Evolutionary conservation across 176 grass and related monocot genomes (phyloP), one percentile per base, ranked within the genome.

Genomic region (Thalia dealbata): DNA sequence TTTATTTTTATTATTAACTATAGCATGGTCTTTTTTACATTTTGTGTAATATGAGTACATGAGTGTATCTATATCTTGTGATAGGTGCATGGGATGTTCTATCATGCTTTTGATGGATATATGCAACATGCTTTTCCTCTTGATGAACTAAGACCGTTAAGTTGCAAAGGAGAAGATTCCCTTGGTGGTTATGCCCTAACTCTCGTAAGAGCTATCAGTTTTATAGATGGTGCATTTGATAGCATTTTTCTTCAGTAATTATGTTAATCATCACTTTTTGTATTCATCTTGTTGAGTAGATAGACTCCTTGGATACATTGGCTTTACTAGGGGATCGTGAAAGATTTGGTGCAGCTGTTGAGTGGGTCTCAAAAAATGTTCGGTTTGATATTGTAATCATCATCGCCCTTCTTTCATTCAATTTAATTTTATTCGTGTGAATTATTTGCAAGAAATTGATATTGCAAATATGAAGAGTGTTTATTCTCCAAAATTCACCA

Each of bases 21-120:
- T 35, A 16, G 54, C 62, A 64, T 64, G 13, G 32, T 15, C 45
- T 48, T 48, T 50, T 69, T 38, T 66, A 9, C n/a, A n/a, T 66
- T 35, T 26, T 48, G 38, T 26, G n/a, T 60, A 16, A 61, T 12
- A 64, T 48, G 6, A 48, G 1, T 48, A 9, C 10, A 41, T 43
- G 23, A 2, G 46, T 12, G 68, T 72, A 50, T 61, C 7, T 65
- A 70, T 50, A 43, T 71, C 32, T 73, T 79, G 14, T 72, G 77
- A 79, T 74, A 97, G 93, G 93, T 97, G 48, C 83, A 80, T 61
- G 87, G 88, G 83, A 97, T 92, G 93, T 97, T 97, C 78, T 97
- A 97, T 86, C 93, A 97, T 84, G 93, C 93, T 19, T 97, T 97
- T 82, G 80, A 97, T 86, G 93, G 93, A 21, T 97, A 97, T 78